Evolutionary conservation across 805 yeast genomes (phyloP).

Genomic region (Martiniozyma abietophila): DNA sequence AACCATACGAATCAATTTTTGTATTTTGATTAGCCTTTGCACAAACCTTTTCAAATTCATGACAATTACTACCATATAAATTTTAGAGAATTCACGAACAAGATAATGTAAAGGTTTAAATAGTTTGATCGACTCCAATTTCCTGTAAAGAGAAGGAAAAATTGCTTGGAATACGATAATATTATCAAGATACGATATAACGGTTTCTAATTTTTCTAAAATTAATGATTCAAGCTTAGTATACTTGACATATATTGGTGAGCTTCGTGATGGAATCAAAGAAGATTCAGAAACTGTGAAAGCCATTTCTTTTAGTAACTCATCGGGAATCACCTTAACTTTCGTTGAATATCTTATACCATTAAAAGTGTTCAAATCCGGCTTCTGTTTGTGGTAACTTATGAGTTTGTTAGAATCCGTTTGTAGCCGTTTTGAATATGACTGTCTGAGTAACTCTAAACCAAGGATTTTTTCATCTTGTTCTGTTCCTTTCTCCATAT

Average conservation of each 20-base stretch:
- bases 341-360: no score
- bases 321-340: no score
- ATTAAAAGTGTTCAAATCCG: no score
- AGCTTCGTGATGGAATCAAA: no score
- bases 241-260: no score
- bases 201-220: constrained; percentile 17
- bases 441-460: no score
- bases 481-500: no score
- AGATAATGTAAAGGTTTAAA: constrained; percentile 13
- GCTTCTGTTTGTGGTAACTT: no score
- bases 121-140: neutral
- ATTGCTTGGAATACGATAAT: constrained; percentile 22
- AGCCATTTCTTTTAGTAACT: no score
- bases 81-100: constrained; percentile 18
- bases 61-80: constrained; percentile 23
- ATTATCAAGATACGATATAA: constrained; percentile 23
- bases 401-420: constrained; percentile 31
- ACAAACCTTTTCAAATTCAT: constrained; percentile 22
- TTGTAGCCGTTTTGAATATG: no score
- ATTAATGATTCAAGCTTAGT: constrained; percentile 16
- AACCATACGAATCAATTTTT: constrained; percentile 14
- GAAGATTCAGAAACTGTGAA: no score
- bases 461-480: no score
- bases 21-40: constrained; percentile 16
- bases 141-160: constrained; percentile 11